Conservation (phyloP, 2,329 filamentous ascomycete genomes). For the Aspergillus neoniger region DNA sequence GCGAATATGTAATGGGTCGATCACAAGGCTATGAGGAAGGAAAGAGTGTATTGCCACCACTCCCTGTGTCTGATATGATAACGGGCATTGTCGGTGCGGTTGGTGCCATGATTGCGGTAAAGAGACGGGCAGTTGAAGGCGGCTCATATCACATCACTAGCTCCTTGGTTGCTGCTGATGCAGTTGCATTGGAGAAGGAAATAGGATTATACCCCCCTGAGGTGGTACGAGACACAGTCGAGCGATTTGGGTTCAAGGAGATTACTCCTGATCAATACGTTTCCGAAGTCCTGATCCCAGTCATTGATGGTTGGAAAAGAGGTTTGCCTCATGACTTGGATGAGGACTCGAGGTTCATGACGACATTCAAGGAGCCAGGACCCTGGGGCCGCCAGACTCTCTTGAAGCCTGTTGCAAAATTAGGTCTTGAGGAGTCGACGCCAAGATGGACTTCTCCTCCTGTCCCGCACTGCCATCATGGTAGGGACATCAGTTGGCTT, state of each 20-base stretch:
- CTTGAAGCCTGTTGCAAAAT: slow-evolving; percentile 15
- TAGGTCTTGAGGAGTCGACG: slow-evolving; percentile 13
- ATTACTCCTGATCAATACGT: slow-evolving; percentile 26
- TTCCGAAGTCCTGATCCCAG: slow-evolving; percentile 25
- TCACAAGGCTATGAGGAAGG: slow-evolving; percentile 27
- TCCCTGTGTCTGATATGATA: slow-evolving; percentile 16
- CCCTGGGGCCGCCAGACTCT: slow-evolving; percentile 12
- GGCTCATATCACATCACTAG: slow-evolving; percentile 24
- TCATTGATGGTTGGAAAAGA: slow-evolving; percentile 28
- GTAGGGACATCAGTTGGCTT: slow-evolving; percentile 13
- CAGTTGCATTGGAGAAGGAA: slow-evolving; percentile 32
- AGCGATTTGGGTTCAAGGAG: slow-evolving; percentile 17
- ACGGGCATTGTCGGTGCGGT: slow-evolving; percentile 16
- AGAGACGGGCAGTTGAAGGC: slow-evolving; percentile 10
- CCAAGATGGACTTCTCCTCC: slow-evolving; percentile 13
- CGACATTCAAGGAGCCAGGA: slow-evolving; percentile 11
- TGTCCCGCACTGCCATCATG: slow-evolving; percentile 20
- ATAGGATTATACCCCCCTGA: slow-evolving; percentile 36
- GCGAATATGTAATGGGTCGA: slow-evolving; percentile 37
- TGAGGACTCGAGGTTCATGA: slow-evolving; percentile 13
- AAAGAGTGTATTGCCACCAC: slow-evolving; percentile 13
- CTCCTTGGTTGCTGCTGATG: slow-evolving; percentile 36
- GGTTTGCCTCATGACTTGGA: slow-evolving; percentile 11
- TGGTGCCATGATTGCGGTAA: slow-evolving; percentile 10
- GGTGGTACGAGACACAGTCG: slow-evolving; percentile 18